Evolutionary conservation across 768 basidiomycete genomes (phyloP).

Genomic region (Zangia roseola): DNA sequence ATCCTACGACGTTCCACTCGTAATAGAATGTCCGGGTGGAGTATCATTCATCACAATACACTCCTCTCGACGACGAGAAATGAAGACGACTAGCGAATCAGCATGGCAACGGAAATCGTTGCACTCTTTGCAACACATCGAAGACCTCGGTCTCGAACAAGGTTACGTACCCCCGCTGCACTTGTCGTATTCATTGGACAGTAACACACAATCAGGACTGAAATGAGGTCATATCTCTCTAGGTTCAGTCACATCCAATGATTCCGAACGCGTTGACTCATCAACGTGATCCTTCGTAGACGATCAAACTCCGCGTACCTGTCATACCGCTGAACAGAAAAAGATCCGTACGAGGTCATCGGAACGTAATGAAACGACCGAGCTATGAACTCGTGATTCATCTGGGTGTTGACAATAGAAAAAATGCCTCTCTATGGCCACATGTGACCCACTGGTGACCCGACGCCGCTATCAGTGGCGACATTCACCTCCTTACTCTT

Average conservation of each 20-base stretch:
- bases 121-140: neutral
- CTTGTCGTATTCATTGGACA: no score
- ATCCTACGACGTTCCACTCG: no score
- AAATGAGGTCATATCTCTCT: slow-evolving; percentile 8
- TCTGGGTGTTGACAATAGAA: neutral
- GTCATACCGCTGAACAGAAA: slow-evolving; percentile 1
- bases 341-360: neutral
- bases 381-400: neutral
- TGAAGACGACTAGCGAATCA: slow-evolving; percentile 1
- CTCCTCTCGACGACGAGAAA: neutral
- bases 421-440: slow-evolving; percentile 7
- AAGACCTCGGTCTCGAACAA: neutral
- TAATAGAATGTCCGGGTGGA: no score
- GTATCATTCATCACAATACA: no score
- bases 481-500: neutral
- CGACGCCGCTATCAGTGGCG: neutral
- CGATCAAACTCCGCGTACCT: slow-evolving; percentile 11
- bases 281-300: neutral
- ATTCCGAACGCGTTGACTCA: no score
- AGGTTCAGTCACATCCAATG: no score
- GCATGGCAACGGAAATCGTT: slow-evolving; percentile 10
- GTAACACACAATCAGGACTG: neutral
- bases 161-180: slow-evolving; percentile 5
- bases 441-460: neutral
- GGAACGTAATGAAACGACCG: slow-evolving; percentile 16